Evolutionary conservation across 2,329 filamentous ascomycete genomes (phyloP), one percentile per base, ranked within the genome.

Genomic region (Aspergillus flavus): DNA sequence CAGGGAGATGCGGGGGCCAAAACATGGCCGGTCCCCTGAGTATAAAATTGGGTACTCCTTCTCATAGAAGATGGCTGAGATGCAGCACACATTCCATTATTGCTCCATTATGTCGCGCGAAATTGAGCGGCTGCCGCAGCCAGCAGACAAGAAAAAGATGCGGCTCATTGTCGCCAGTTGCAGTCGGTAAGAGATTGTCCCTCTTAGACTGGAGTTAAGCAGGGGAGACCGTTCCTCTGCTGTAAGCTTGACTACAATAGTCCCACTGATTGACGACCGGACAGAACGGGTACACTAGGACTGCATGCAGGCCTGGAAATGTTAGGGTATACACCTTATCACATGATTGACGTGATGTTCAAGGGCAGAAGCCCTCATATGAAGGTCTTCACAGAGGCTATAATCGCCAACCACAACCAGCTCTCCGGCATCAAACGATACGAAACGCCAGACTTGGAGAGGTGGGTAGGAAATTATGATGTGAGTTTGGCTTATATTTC

Each of bases 251-350:
- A 41, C n/a, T n/a, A 1, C 6, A n/a, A 41, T n/a, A 19, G 6
- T 16, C 21, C 0, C 9, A 9, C n/a, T 30, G 1, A 43, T 28
- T 10, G 9, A 36, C 3, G 16, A 10, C 6, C 23, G 16, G 23
- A 50, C 41, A 72, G 71, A 26, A 69, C 71, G 3, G 71, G 71
- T 1, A 72, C 69, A 0, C 56, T 72, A 9, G 69, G 71, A 4
- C 66, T 72, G 1, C 69, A 71, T 19, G 21, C 23, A 19, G 71
- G 69, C 1, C 60, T 72, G 61, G 28, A 69, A 12, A 72, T 69
- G 2, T 58, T 72, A 6, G 71, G 71, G 2, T 72, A 66, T 63
- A 70, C 59, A 2, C 50, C 71, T 3, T 72, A 72, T 23, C 71
- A 72, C 43, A 59, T 71, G 43, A 64, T 63, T 14, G 71, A 72